Base-by-base conservation (phyloP, 2,329 filamentous ascomycete genomes). In the Colletotrichum costaricense region DNA sequence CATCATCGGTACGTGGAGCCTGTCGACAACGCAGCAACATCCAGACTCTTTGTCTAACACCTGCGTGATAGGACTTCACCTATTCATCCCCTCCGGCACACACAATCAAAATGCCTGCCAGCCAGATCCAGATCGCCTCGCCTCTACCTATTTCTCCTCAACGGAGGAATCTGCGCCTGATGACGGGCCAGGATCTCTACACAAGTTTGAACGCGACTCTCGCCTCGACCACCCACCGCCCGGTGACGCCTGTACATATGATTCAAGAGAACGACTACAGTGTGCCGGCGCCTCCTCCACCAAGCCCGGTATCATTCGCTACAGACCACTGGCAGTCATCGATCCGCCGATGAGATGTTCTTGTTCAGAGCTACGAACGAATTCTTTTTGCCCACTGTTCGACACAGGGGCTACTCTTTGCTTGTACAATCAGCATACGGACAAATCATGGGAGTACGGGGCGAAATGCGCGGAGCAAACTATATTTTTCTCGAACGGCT, bases 211-310 rank as follows among this genome's bases (percentile, higher is more conserved):
- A 84, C 78, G 87, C 86, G 46, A 88, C 86, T 52, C 83, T 90
- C 57, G 78, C 83, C 56, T 84, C 84, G 70, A 84, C 84, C 71
- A 84, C 85, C 76, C 80, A 82, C 73, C 81, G 82, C n/a, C 82
- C 84, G 22, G 79, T 83, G 73, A 85, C 86, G 3, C 87, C 88
- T 0, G 82, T 86, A 74, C 88, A 86, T 76, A 82, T 84, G 75
- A 89, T 90, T 77, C 85, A 84, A 75, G 88, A 90, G 77, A 83
- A 88, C 72, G 90, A 92, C 81, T 92, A 91, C 82, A 85, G 86
- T 38, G 90, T 92, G 24, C 91, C 91, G n/a, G 90, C 90, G 16
- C 89, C 91, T 54, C 91, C 91, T 14, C 91, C 91, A 24, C 90
- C 91, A 14, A 91, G 88, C 76, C 91, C 91, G 8, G 88, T 92